phyloP scores from a whole-genome alignment of 2,329 filamentous ascomycete genomes.

The Colletotrichum lupini region DNA sequence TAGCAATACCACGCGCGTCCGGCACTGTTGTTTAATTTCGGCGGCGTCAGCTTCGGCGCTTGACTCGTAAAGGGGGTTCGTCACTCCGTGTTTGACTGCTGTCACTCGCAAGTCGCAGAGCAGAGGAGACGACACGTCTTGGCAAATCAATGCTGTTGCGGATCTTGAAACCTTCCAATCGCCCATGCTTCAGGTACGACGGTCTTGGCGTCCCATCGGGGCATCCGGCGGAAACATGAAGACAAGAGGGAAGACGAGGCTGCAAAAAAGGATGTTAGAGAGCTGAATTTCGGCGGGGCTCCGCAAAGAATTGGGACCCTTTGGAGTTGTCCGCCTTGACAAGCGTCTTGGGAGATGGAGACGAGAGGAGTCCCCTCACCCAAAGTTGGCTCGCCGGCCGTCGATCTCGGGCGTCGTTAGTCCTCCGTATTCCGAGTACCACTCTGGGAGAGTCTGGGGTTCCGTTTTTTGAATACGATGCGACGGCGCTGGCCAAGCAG shows the following conservation, averaged over 20 bases:
- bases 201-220: slow-evolving; percentile 7
- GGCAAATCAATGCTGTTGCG: slow-evolving; percentile 15
- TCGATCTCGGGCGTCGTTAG: slow-evolving; percentile 15
- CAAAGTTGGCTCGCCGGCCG: not conserved
- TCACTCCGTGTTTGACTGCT: slow-evolving; percentile 2
- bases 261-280: not conserved
- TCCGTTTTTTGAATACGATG: not conserved
- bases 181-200: slow-evolving; percentile 14
- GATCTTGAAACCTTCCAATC: slow-evolving; percentile 25
- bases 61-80: slow-evolving; percentile 18
- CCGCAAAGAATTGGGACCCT: slow-evolving; percentile 3
- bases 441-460: not conserved
- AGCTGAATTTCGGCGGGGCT: not conserved
- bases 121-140: slow-evolving; percentile 10
- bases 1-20: not conserved
- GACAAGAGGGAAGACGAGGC: not conserved
- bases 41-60: not conserved
- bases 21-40: not conserved
- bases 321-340: not conserved
- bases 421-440: slow-evolving; percentile 3
- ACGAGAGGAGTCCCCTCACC: not conserved
- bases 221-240: not conserved
- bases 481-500: not conserved
- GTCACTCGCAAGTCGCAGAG: not conserved
- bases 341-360: not conserved